Evolutionary conservation across 2,329 filamentous ascomycete species (phyloP).

Genomic region (Aspergillus uvarum): DNA sequence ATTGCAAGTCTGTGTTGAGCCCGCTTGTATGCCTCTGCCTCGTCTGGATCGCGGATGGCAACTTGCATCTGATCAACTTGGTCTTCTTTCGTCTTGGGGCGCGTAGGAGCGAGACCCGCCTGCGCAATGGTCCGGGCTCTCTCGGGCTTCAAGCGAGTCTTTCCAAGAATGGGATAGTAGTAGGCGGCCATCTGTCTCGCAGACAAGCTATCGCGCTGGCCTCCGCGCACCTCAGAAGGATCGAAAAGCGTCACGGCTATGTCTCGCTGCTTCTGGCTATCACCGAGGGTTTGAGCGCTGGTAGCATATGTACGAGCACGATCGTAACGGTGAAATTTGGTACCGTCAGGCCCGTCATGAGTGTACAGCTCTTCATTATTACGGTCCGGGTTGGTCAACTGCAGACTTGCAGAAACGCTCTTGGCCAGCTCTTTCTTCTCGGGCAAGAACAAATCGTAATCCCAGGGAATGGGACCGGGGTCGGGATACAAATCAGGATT

Average conservation of each 20-base stretch:
- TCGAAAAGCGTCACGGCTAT: constrained; percentile 61
- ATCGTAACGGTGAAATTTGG: constrained; percentile 54
- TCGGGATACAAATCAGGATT: constrained; percentile 53
- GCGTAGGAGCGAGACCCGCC: constrained; percentile 40
- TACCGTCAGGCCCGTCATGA: constrained; percentile 43
- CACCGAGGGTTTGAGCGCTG: constrained; percentile 52
- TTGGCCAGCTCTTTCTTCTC: constrained; percentile 47
- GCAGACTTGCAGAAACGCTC: constrained; percentile 58
- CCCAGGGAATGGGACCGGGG: constrained; percentile 54
- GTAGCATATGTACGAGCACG: constrained; percentile 63
- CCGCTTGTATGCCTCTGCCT: constrained; percentile 51
- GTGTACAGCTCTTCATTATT: constrained; percentile 54
- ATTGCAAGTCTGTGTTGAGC: constrained; percentile 46
- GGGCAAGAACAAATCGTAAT: constrained; percentile 62
- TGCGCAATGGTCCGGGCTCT: constrained; percentile 45
- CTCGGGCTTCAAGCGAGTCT: constrained; percentile 56
- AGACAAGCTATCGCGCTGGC: constrained; percentile 17
- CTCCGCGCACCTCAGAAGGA: constrained; percentile 33
- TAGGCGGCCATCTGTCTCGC: constrained; percentile 56
- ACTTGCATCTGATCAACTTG: constrained; percentile 56
- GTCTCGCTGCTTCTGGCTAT: constrained; percentile 55
- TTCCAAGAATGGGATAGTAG: constrained; percentile 61
- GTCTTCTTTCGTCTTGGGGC: constrained; percentile 44
- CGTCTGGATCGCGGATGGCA: constrained; percentile 51
- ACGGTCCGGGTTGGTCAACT: constrained; percentile 53